Conservation (phyloP, 1,139 yeast species). For the Arxiozyma heterogenica region DNA sequence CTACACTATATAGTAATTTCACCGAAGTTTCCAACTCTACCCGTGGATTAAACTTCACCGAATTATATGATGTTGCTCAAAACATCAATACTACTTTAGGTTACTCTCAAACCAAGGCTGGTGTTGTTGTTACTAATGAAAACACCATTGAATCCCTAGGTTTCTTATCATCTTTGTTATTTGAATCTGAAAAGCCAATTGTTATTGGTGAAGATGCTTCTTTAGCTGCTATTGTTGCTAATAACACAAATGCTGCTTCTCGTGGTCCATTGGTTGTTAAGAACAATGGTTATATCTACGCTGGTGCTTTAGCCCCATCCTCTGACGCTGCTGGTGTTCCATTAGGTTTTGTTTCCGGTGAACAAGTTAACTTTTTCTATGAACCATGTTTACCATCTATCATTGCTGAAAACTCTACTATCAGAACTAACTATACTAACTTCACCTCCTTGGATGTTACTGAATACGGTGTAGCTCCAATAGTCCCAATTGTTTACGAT, state of each 20-base stretch:
- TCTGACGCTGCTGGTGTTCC: conserved; percentile 17
- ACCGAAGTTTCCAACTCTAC: conserved; percentile 19
- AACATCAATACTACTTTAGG: conserved; percentile 16
- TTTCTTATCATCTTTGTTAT: conserved; percentile 24
- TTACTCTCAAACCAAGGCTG: conserved; percentile 17
- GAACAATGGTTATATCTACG: conserved; percentile 19
- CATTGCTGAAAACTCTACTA: conserved; percentile 15
- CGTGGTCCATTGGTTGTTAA: conserved; percentile 26
- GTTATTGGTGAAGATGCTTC: conserved; percentile 20
- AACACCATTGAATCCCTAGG: conserved; percentile 24
- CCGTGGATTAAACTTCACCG: conserved; percentile 19
- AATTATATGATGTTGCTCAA: conserved; percentile 21
- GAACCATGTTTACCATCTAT: conserved; percentile 20
- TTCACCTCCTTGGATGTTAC: conserved; percentile 16
- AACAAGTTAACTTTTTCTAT: conserved; percentile 20
- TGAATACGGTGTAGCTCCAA: conserved; percentile 9
- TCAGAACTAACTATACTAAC: conserved; percentile 16
- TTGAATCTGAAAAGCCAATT: conserved; percentile 22
- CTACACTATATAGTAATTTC: conserved; percentile 7
- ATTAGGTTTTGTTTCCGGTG: conserved; percentile 17
- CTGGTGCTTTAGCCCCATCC: conserved; percentile 24
- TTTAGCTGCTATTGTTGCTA: conserved; percentile 23
- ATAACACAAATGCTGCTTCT: conserved; percentile 13
- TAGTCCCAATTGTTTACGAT: conserved; percentile 25
- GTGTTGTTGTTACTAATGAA: conserved; percentile 20